Evolutionary conservation across 257 asterid species (phyloP).

Genomic region (Ocimum tenuiflorum): DNA sequence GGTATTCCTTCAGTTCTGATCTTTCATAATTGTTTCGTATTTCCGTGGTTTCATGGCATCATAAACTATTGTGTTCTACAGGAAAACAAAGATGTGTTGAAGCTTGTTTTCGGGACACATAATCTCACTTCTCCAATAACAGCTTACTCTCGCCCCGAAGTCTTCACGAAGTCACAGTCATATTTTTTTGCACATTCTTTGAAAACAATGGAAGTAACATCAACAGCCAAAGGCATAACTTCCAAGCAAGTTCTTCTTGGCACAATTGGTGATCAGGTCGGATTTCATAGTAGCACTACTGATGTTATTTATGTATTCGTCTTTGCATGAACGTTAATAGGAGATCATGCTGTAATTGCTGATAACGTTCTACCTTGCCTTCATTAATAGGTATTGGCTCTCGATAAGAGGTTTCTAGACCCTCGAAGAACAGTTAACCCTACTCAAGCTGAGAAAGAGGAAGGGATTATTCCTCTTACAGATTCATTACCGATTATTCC

Average conservation of each 20-base stretch:
- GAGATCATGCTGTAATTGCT: background rate
- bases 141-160: conserved; percentile 87
- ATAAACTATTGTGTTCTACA: conserved; percentile 31
- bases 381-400: conserved; percentile 78
- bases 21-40: background rate
- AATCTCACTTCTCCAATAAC: conserved; percentile 85
- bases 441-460: conserved; percentile 94
- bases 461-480: conserved; percentile 93
- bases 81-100: conserved; percentile 90
- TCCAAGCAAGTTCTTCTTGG: conserved; percentile 93
- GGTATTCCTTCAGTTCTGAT: conserved; percentile 41
- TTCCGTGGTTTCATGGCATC: conserved; percentile 10
- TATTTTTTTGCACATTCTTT: conserved; percentile 79
- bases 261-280: conserved; percentile 91
- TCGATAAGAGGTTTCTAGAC: conserved; percentile 90
- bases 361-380: conserved; percentile 4
- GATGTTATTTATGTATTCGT: background rate
- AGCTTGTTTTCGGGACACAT: conserved; percentile 83
- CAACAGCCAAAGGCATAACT: conserved; percentile 93
- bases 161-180: conserved; percentile 72
- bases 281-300: conserved; percentile 10
- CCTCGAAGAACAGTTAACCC: conserved; percentile 93
- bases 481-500: conserved; percentile 92
- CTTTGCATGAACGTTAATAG: background rate
- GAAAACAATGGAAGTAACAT: conserved; percentile 75